phyloP scores from a whole-genome alignment of 257 asterid species.

The Echium plantagineum region DNA sequence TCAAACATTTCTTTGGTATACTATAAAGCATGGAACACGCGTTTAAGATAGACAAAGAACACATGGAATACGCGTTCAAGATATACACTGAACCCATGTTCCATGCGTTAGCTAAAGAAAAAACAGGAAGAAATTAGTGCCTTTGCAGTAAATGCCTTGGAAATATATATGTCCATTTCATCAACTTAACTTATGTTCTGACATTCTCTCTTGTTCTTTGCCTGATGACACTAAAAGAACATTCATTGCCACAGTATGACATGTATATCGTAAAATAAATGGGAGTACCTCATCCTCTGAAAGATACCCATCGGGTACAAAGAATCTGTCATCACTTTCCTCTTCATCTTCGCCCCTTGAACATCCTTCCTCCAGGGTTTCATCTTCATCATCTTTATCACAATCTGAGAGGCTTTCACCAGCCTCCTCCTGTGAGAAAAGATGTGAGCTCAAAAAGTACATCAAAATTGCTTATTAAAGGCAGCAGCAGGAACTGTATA shows the following conservation, averaged over 20 bases:
- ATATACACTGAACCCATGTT: too few relatives aligned
- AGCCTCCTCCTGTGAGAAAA: slow-evolving; percentile 69
- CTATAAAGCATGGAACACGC: too few relatives aligned
- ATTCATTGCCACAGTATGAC: neutral
- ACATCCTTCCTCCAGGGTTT: slow-evolving; percentile 41
- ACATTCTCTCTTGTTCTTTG: neutral
- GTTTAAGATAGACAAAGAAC: too few relatives aligned
- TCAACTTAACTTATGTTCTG: too few relatives aligned
- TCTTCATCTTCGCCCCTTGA: slow-evolving; percentile 58
- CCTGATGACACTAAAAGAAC: neutral
- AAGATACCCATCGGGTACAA: slow-evolving; percentile 96
- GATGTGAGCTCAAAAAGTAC: slow-evolving; percentile 6
- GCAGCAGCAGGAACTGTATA: neutral
- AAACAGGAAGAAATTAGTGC: too few relatives aligned
- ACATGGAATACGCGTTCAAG: too few relatives aligned
- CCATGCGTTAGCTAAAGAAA: too few relatives aligned
- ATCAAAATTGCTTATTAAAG: neutral
- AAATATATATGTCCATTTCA: too few relatives aligned
- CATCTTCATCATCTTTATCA: slow-evolving; percentile 76
- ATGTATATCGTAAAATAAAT: neutral
- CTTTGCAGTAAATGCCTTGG: too few relatives aligned
- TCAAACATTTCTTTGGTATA: too few relatives aligned
- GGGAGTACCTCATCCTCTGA: slow-evolving; percentile 78
- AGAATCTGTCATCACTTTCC: slow-evolving; percentile 86
- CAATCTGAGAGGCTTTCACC: slow-evolving; percentile 95